Evolutionary conservation across 345 rosid species (phyloP), one percentile per base, ranked within the genome.

Genomic region (Clarkia xantiana): DNA sequence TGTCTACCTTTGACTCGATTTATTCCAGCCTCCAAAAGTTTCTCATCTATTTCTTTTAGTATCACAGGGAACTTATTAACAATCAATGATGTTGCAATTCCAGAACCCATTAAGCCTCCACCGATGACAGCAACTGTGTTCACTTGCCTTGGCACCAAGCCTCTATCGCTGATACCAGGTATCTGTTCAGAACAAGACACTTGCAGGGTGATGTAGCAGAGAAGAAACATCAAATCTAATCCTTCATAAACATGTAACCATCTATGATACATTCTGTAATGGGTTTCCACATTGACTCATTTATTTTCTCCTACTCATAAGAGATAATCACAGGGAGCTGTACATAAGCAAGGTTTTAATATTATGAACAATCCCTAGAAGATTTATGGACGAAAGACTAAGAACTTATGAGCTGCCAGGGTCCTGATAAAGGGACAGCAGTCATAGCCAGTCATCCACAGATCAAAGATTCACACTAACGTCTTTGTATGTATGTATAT

Each of bases 31-130:
- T 81, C 76, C 79, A 91, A 64, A 67, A 83, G 80, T 50, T 84
- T 82, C 51, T 81, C 81, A 67, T 86, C 84, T 48, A 91, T 81
- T 80, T 84, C 98, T 73, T 91, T 91, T 62, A 91, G 69, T 52
- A 86, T 72, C 59, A 91, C 98, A 10, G 76, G 68, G 63, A 84
- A 91, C 59, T 78, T 78, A 62, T 82, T 74, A 56, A 80, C 84
- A 61, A 91, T 60, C 63, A 91, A 68, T 8, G 96, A 80, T 20
- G 96, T 91, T 45, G 90, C 96, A 58, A 91, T 91, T 63, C 98
- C 98, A 52, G 96, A 91, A 52, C 98, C 98, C 98, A 91, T 91
- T 34, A 91, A 71, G 60, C 98, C 98, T 51, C 98, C 98, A 14
- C 98, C 98, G 61, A 91, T 74, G 51, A 91, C 70, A 56, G 95